phyloP scores from a whole-genome alignment of 345 rosid genomes.

The Microthlaspi erraticum region DNA sequence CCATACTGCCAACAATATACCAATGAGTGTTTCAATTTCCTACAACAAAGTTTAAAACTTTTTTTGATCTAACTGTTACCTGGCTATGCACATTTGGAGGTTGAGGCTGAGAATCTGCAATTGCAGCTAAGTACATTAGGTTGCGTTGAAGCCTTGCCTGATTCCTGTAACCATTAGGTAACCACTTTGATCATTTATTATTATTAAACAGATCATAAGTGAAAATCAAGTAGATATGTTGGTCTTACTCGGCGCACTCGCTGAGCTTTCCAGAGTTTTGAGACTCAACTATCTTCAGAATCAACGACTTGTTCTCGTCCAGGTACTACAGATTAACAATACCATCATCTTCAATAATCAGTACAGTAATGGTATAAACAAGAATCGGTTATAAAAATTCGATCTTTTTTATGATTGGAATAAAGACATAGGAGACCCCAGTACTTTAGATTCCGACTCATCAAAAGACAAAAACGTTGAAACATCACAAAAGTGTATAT shows the following conservation, averaged over 20 bases:
- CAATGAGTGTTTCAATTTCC: not conserved
- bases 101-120: conserved; percentile 99
- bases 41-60: not conserved
- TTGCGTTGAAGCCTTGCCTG: conserved; percentile 97
- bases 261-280: conserved; percentile 92
- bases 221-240: not conserved
- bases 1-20: conserved; percentile 56
- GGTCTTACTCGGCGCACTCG: conserved; percentile 96
- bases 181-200: conserved; percentile 5
- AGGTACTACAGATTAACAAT: conserved; percentile 69
- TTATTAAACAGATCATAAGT: not conserved
- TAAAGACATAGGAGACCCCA: conserved; percentile 42
- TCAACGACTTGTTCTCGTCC: conserved; percentile 99
- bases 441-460: conserved; percentile 28
- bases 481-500: conserved; percentile 39
- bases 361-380: not conserved
- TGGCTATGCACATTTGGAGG: conserved; percentile 82
- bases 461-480: conserved; percentile 42
- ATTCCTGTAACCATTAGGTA: conserved; percentile 58
- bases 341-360: conserved; percentile 24
- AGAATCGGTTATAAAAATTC: not conserved
- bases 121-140: conserved; percentile 98
- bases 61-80: conserved; percentile 46
- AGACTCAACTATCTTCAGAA: conserved; percentile 99
- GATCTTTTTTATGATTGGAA: not conserved